phyloP scores from a whole-genome alignment of 768 basidiomycete species.

The Candolleomyces efflorescens region DNA sequence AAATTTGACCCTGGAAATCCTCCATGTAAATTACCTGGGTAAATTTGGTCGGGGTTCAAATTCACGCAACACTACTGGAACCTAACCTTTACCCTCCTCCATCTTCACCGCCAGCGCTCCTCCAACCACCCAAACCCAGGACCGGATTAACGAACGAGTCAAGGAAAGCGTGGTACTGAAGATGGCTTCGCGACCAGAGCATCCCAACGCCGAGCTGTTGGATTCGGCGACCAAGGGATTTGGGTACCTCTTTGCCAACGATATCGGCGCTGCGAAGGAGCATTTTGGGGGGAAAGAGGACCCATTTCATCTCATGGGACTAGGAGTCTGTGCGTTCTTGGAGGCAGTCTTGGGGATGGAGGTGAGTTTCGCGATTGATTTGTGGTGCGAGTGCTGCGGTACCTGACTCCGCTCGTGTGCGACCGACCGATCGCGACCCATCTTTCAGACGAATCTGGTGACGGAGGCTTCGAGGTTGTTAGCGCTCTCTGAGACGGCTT shows the following conservation, averaged over 20 bases:
- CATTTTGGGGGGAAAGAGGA: constrained; percentile 50
- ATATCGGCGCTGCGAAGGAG: constrained; percentile 49
- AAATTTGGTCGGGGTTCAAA: too few species aligned
- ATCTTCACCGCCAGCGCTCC: too few species aligned
- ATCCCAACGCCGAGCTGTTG: constrained; percentile 28
- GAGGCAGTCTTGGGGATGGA: constrained; percentile 83
- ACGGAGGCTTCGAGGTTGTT: constrained; percentile 57
- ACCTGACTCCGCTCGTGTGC: background rate
- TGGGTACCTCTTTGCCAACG: constrained; percentile 64
- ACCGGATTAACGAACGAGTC: too few species aligned
- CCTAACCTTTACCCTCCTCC: too few species aligned
- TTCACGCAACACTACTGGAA: too few species aligned
- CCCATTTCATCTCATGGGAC: constrained; percentile 70
- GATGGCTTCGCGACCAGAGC: background rate
- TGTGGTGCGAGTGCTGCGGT: too few species aligned
- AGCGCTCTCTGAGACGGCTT: constrained; percentile 53
- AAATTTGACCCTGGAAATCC: too few species aligned
- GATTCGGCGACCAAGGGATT: constrained; percentile 50
- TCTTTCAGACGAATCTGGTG: constrained; percentile 50
- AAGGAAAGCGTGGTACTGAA: background rate
- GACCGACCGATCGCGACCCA: too few species aligned
- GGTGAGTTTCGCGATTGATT: constrained; percentile 40
- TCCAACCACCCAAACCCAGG: too few species aligned
- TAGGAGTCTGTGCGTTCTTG: constrained; percentile 68
- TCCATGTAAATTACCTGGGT: too few species aligned